Evolutionary conservation across 805 yeast species (phyloP), one percentile per base, ranked within the genome.

Genomic region (Phaffomyces opuntiae): DNA sequence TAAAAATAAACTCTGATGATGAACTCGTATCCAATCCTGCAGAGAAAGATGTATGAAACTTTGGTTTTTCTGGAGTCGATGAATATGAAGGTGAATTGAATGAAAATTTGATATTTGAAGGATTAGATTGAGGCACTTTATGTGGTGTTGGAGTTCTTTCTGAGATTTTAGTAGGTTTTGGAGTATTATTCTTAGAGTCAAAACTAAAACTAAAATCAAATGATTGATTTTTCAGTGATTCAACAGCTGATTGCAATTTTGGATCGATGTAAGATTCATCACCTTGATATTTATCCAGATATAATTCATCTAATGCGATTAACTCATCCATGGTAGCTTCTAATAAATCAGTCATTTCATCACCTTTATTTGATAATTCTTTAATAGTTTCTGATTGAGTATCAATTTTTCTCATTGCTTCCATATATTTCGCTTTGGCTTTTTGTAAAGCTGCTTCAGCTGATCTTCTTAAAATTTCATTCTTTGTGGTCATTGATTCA

Each of bases 391-490:
- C 17, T 16, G 16, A 16, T 16, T 33, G 17, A 7, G 19, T n/a
- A 16, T 16, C 36, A 1, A 19, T 9, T 16, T 33, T 33, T 33
- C 7, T 33, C 9, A 33, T 33, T n/a, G 36, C 36, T 33, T 33
- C 36, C 9, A 16, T 5, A 16, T 33, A 33, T 16, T 8, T 33
- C 11, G 16, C 7, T 33, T 33, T 19, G 3, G 36, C 21, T 29
- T 37, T 13, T 35, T 49, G 4, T 21, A 32, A 16, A 12, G n/a
- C 13, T 12, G 36, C 37, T 49, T 42, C 34, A 31, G 45, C 39
- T 29, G 31, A 35, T 36, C 35, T 46, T 40, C 13, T 26, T 24
- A 19, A 12, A 21, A 32, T 6, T 16, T 37, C 40, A 29, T 12
- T 11, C 13, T 29, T 29, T 6, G 4, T 9, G 12, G 12, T 29